phyloP scores from a whole-genome alignment of 2,329 filamentous ascomycete genomes.

The Hymenoscyphus fructigenus region DNA sequence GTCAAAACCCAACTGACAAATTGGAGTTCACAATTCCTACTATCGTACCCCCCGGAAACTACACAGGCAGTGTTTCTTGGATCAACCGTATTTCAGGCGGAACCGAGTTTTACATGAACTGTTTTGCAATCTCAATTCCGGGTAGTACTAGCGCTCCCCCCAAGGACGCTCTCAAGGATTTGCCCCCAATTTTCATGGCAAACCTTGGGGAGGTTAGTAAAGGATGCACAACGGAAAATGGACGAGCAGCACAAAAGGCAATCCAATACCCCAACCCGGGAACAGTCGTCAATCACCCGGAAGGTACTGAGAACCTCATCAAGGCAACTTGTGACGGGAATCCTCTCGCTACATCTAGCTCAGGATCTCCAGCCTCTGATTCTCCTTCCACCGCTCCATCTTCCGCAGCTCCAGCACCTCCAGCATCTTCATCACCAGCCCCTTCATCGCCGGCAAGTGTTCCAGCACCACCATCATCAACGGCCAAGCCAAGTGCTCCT shows the following conservation, averaged over 20 bases:
- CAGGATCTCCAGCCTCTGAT: neutral
- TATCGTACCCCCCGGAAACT: slow-evolving; percentile 2
- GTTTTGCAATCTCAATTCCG: slow-evolving; percentile 1
- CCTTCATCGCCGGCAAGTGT: neutral
- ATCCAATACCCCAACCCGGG: slow-evolving; percentile 8
- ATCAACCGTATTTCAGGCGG: neutral
- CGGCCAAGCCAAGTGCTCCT: neutral
- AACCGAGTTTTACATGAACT: slow-evolving; percentile 9
- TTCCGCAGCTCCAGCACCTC: neutral
- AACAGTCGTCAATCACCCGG: slow-evolving; percentile 6
- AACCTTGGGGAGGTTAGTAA: neutral
- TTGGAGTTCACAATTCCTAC: slow-evolving; percentile 4
- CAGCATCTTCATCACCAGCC: neutral
- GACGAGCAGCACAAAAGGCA: slow-evolving; percentile 2
- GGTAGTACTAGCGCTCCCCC: neutral
- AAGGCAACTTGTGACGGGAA: slow-evolving; percentile 7
- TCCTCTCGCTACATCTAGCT: neutral
- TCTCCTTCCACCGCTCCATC: neutral
- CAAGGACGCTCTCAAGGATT: neutral
- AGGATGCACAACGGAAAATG: neutral
- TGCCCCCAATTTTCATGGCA: slow-evolving; percentile 8
- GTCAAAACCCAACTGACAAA: neutral
- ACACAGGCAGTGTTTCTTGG: slow-evolving; percentile 1
- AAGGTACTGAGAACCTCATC: slow-evolving; percentile 4
- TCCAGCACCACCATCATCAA: neutral